Conservation (phyloP, 129 eudicot genomes). For the Escallonia rubra region DNA sequence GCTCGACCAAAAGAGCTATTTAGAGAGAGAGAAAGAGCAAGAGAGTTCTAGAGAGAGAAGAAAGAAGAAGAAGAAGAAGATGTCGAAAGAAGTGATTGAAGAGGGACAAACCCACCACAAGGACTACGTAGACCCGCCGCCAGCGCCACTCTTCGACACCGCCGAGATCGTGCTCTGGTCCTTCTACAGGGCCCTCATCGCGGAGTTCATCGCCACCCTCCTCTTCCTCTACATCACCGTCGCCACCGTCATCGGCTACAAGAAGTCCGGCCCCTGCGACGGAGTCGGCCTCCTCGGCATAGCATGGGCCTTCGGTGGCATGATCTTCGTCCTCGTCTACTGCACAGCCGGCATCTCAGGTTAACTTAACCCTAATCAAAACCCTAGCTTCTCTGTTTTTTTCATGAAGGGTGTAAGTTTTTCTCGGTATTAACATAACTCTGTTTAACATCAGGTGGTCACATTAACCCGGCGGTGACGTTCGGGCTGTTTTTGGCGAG, state of each 20-base stretch:
- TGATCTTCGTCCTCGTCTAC: constrained; percentile 84
- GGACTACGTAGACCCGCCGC: constrained; percentile 93
- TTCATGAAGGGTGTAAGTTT: neutral
- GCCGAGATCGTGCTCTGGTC: constrained; percentile 84
- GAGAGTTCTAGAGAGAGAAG: constrained; percentile 21
- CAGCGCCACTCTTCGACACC: constrained; percentile 73
- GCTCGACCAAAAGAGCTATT: no score
- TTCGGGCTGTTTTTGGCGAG: constrained; percentile 82
- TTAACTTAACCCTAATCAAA: constrained; percentile 3
- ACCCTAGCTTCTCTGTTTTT: constrained; percentile 1
- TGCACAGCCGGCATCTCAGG: constrained; percentile 99
- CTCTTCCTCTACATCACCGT: constrained; percentile 82
- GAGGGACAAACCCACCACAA: constrained; percentile 44
- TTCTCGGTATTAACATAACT: neutral
- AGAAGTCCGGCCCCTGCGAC: constrained; percentile 64
- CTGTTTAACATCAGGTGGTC: constrained; percentile 46
- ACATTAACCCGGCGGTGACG: constrained; percentile 88
- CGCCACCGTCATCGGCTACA: constrained; percentile 90
- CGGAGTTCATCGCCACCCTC: constrained; percentile 89
- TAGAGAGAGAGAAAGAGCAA: neutral
- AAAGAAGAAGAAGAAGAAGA: constrained; percentile 22
- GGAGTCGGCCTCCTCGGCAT: constrained; percentile 80
- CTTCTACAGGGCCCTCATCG: constrained; percentile 74
- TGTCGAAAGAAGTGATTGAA: constrained; percentile 74
- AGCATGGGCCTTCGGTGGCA: constrained; percentile 96